These are phyloP conservation scores for Trametes hirsuta DNA, from an alignment of 1,284 basidiomycete species.

Conservation along the genomic window DNA sequence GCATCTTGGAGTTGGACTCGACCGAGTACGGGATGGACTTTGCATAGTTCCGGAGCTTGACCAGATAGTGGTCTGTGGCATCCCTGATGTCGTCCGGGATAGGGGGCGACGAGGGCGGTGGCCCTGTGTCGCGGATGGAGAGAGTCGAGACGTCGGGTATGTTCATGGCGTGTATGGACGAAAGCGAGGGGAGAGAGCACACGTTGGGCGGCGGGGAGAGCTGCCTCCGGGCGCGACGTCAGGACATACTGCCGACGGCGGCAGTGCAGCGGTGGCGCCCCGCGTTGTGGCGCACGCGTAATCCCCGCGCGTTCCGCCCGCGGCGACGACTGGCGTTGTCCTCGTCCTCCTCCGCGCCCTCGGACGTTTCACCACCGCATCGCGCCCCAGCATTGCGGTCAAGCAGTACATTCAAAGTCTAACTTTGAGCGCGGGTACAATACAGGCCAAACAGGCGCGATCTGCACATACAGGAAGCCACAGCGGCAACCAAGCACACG, in stretches of 20 bases:
- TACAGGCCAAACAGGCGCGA: conserved; percentile 1
- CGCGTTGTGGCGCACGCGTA: conserved; percentile 8
- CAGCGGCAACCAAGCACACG: neutral
- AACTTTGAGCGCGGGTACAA: conserved; percentile 2
- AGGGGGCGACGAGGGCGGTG: conserved; percentile 13
- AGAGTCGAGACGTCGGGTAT: conserved; percentile 53
- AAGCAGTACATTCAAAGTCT: neutral
- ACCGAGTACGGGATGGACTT: conserved; percentile 78
- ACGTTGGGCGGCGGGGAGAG: no score
- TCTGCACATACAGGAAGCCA: neutral
- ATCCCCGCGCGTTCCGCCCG: neutral
- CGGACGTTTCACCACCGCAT: neutral
- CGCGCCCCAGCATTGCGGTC: neutral
- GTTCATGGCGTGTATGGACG: conserved; percentile 41
- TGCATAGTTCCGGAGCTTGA: conserved; percentile 64
- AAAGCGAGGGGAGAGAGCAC: conserved; percentile 1
- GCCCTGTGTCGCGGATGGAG: conserved; percentile 45
- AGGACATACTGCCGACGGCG: conserved; percentile 9
- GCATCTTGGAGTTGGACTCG: conserved; percentile 82
- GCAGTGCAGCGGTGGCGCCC: conserved; percentile 12
- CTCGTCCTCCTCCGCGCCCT: neutral
- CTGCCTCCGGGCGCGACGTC: conserved; percentile 1
- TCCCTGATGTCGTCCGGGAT: conserved; percentile 43
- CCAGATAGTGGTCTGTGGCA: conserved; percentile 49
- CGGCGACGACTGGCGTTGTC: neutral